Evolutionary conservation across 129 eudicot genomes (phyloP).

Genomic region (Saussurea involucrata): DNA sequence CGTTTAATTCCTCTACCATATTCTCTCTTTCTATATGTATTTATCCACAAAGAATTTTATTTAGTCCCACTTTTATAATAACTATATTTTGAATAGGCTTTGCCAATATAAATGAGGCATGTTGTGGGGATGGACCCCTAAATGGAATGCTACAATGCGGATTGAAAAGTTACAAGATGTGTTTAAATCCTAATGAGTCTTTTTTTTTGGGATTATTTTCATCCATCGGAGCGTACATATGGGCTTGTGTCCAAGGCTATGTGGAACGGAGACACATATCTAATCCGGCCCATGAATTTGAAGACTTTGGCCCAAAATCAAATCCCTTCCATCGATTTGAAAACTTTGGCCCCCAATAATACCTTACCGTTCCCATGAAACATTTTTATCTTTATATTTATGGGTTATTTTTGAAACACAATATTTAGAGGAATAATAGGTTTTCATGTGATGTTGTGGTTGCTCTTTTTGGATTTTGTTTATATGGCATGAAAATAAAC

Average conservation of each 20-base stretch:
- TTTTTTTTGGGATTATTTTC: constrained; percentile 81
- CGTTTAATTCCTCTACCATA: not conserved
- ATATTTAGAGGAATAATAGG: not conserved
- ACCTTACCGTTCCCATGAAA: not conserved
- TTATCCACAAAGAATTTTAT: not conserved
- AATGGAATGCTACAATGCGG: constrained; percentile 72
- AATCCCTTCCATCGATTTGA: constrained; percentile 49
- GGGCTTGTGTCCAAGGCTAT: constrained; percentile 49
- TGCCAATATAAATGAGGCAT: constrained; percentile 40
- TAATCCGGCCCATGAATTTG: constrained; percentile 60
- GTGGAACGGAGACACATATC: constrained; percentile 39
- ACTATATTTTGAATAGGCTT: constrained; percentile 36
- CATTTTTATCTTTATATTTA: not conserved
- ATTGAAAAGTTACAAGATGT: constrained; percentile 40
- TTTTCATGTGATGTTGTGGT: not conserved
- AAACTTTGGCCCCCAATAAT: constrained; percentile 24
- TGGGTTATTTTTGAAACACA: not conserved
- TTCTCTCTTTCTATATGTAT: not conserved
- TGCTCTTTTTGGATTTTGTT: not conserved
- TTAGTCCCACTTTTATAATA: not conserved
- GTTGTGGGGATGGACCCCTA: constrained; percentile 65
- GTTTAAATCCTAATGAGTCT: constrained; percentile 44
- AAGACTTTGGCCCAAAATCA: constrained; percentile 36
- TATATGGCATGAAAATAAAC: not conserved
- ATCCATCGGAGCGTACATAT: constrained; percentile 58